A percentile compares a stretch with the other conserved stretches of the same genome.
Conservation (phyloP, 768 basidiomycete species). For the Amanita brunnescens region DNA sequence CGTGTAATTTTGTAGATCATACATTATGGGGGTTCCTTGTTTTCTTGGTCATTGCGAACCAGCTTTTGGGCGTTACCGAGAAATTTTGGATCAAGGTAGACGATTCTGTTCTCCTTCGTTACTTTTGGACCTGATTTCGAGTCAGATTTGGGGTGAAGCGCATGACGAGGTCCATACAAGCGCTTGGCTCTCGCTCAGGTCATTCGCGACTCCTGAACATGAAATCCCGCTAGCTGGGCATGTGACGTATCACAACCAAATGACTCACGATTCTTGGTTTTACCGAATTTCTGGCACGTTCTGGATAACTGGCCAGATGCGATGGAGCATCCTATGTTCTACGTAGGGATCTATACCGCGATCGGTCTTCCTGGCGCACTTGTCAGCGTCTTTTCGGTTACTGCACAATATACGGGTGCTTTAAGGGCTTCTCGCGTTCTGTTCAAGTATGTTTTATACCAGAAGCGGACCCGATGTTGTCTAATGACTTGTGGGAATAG, state of each 20-base stretch:
- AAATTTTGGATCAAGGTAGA: conserved; percentile 70
- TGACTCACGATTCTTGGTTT: conserved; percentile 17
- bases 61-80: conserved; percentile 47
- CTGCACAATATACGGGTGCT: conserved; percentile 56
- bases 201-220: conserved; percentile 29
- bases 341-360: conserved; percentile 55
- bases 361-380: conserved; percentile 46
- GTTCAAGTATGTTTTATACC: conserved; percentile 25
- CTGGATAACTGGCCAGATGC: conserved; percentile 38
- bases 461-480: conserved; percentile 15
- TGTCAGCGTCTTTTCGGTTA: conserved; percentile 35
- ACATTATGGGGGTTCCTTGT: conserved; percentile 56
- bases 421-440: conserved; percentile 37
- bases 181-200: conserved; percentile 24
- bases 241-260: conserved; percentile 18
- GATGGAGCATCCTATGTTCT: conserved; percentile 58
- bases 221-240: conserved; percentile 29
- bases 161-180: conserved; percentile 25
- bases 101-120: neutral
- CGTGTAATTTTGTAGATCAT: conserved; percentile 35
- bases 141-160: conserved; percentile 56
- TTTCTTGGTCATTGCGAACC: conserved; percentile 38
- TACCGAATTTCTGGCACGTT: conserved; percentile 16
- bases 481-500: conserved; percentile 25
- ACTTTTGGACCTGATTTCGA: neutral